Evolutionary conservation across 805 yeast species (phyloP), one percentile per base, ranked within the genome.

Genomic region (Candida pseudoglaebosa): DNA sequence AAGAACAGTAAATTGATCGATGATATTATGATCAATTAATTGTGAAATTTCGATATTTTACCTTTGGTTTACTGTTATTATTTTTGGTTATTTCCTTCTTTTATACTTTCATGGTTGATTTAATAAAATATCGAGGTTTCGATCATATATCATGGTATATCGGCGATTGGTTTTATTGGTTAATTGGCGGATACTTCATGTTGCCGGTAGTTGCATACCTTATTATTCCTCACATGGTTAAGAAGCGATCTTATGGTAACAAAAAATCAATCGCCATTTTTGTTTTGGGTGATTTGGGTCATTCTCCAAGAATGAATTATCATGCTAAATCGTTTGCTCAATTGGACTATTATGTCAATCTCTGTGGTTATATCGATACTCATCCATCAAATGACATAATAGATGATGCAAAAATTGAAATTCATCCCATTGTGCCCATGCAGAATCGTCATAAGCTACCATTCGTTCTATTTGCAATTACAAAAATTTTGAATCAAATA

Each of bases 241-340:
- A 57, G 24, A 53, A 54, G 17, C 48, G 54, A 13, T 38, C 47
- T 7, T 52, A 44, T 26, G 48, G 59, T 16, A 55, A 49, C 22
- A 46, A 53, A 42, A 77, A 71, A 45, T 75, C 87, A 37, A 80
- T 87, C 4, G 72, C 84, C 7, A 78, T 93, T 14, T 73, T 87
- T 45, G 99, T 93, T 2, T 65, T 93, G 14, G 99, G 99, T 2
- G 98, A 91, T 55, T 56, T 93, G 38, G 96, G 96, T 10, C 95
- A 89, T 54, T 90, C 97, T 0, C 99, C 99, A 5, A 71, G 99
- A 43, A 93, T 91, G 84, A 75, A 82, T 48, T 85, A 91, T 61
- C 99, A 93, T 57, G 95, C 95, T 0, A 63, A 71, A 41, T 82
- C 91, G 39, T 80, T 93, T 49, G 74, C 84, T n/a, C 59, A 70